Base-by-base conservation (phyloP, 768 basidiomycete species). In the Trametes cubensis region DNA sequence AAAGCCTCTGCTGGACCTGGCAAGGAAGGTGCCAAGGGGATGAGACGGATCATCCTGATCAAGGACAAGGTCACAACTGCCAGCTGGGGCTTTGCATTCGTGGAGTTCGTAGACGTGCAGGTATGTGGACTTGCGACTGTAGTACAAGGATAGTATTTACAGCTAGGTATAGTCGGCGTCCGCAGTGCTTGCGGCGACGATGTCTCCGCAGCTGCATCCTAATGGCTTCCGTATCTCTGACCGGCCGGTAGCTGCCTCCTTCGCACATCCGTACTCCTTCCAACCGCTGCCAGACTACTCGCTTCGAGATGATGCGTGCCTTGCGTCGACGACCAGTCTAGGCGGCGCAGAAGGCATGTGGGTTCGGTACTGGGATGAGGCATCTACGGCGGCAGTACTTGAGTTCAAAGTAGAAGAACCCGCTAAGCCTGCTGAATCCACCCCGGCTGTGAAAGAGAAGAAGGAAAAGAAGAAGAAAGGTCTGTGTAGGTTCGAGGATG, bases 351-450 rank as follows among this genome's bases (percentile, higher is more conserved):
- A 92, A 67, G 85, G 83, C 44, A 77, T 81, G 7, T 92, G 87
- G 85, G 88, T 92, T 23, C 80, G 86, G 60, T 98, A 98, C 73
- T 96, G 96, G 94, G 95, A 98, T 67, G 93, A 95, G 69, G 83
- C 79, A 34, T 89, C 92, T 1, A 89, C 85, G 1, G 82, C 86
- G 25, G 87, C 88, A 38, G 82, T 89, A 13, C 76, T 92, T 48
- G 89, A 90, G 67, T 94, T 93, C 70, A 84, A 91, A 70, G 90
- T 92, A 5, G 88, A 90, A 58, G 81, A 85, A 68, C 77, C 84
- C 17, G 69, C 69, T 0, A 80, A 81, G 25, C 71, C 78, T 13
- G 55, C 69, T 23, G 59, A 72, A 6, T 70, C 75, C 11, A 68
- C 77, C 23, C 55, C 75, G 1, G 76, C 80, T 25, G 76, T 78